Evolutionary conservation across 2,329 filamentous ascomycete species (phyloP), one percentile per base, ranked within the genome.

Genomic region (Fusarium pseudograminearum): DNA sequence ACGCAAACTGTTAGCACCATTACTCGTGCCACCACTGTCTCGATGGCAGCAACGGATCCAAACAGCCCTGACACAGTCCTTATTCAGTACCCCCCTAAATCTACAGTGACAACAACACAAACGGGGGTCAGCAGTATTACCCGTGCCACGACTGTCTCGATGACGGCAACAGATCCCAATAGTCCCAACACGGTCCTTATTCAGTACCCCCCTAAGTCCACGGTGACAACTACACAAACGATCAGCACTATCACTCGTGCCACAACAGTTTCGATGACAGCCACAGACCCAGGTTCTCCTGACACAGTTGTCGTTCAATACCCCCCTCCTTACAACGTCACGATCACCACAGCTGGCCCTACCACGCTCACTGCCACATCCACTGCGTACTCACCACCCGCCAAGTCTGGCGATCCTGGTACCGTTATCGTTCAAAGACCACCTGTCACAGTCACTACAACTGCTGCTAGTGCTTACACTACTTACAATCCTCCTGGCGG

Each of bases 401-500:
- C 31, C 5, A 38, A 24, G 2, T 22, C 24, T 10, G 63, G 55
- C 7, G 55, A 60, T 33, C 63, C 63, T 5, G 38, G 26, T 9
- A 64, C 61, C 2, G 14, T 64, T 7, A 20, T 61, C n/a, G 15
- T 61, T 12, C 40, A 63, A 7, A 9, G n/a, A 1, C 46, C 58
- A 3, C 38, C 52, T 2, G 58, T 66, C 3, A 44, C 58, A 33
- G 22, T 69, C 51, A 66, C 56, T 31, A 66, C 50, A 28, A 5
- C 12, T 16, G 40, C 8, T 42, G 16, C 40, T 14, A 40, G n/a
- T 22, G 36, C 66, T 22, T 47, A 56, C 26, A 69, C 66, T 24
- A 54, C 67, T 6, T 61, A 65, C 18, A 10, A 16, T 2, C 47
- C 66, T 24, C 66, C 67, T 14, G 44, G 38, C 10, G 47, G 31